These are phyloP conservation scores for Fusarium pseudograminearum DNA, from an alignment of 2,329 filamentous ascomycete genomes.

Conservation along the genomic window DNA sequence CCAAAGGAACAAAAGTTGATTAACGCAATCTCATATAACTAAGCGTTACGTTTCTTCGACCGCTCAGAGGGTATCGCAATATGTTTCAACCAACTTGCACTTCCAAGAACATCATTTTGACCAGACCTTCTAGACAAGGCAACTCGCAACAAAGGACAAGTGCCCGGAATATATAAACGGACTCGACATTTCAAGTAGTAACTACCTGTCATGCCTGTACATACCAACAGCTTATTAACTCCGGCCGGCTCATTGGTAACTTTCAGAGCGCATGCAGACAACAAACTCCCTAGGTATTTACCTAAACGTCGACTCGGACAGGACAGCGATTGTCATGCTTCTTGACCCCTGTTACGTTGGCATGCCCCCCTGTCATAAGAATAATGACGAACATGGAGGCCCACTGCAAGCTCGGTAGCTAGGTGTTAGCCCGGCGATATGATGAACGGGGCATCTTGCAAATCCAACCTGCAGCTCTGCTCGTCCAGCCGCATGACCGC, in stretches of 20 bases:
- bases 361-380: constrained; percentile 38
- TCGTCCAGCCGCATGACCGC: constrained; percentile 38
- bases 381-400: constrained; percentile 48
- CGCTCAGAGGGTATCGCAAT: neutral
- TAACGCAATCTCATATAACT: constrained; percentile 1
- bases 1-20: constrained; percentile 7
- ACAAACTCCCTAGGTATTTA: neutral
- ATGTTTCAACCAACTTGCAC: constrained; percentile 1
- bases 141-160: neutral
- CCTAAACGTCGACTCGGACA: constrained; percentile 18
- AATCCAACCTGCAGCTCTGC: constrained; percentile 40
- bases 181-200: neutral
- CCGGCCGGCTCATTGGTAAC: constrained; percentile 3
- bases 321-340: constrained; percentile 27
- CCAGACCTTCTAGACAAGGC: constrained; percentile 1
- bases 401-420: constrained; percentile 48
- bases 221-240: neutral
- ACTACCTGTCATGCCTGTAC: neutral
- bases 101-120: neutral
- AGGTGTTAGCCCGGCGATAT: constrained; percentile 43
- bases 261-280: neutral
- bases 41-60: neutral
- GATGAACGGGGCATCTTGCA: constrained; percentile 41
- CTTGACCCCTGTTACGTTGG: constrained; percentile 17
- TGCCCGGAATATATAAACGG: neutral